phyloP scores from a whole-genome alignment of 495 filamentous ascomycete genomes.

The Pseudevernia furfuracea region DNA sequence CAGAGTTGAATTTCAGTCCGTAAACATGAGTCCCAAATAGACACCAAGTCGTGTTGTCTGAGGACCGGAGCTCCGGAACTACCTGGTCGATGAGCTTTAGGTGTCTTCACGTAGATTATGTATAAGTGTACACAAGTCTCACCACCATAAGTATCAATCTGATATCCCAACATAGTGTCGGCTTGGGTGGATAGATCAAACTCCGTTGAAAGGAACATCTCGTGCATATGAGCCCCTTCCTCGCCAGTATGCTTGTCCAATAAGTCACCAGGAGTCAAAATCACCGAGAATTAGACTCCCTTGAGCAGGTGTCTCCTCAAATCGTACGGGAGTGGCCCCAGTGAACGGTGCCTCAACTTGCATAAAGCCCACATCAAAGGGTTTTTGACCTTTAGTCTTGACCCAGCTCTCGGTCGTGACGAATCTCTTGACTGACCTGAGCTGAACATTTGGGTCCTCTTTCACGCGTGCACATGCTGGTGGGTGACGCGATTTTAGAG shows the following conservation, averaged over 20 bases:
- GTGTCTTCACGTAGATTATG: background rate
- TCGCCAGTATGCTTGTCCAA: conserved; percentile 24
- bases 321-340: conserved; percentile 30
- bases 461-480: conserved; percentile 2
- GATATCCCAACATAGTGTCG: conserved; percentile 33
- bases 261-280: conserved; percentile 37
- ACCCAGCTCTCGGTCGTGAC: conserved; percentile 36
- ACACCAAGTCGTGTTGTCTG: conserved; percentile 21
- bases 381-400: conserved; percentile 27
- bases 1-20: conserved; percentile 30
- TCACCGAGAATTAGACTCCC: conserved; percentile 32
- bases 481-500: background rate
- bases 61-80: conserved; percentile 35
- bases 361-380: conserved; percentile 36
- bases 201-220: conserved; percentile 28
- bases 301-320: conserved; percentile 29
- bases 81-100: conserved; percentile 20
- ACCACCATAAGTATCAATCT: conserved; percentile 34
- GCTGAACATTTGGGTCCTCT: conserved; percentile 30
- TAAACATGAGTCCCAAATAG: conserved; percentile 34
- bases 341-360: conserved; percentile 33
- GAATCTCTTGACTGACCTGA: conserved; percentile 31
- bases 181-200: conserved; percentile 27
- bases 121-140: conserved; percentile 7
- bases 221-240: conserved; percentile 36